Conservation (phyloP, 2,329 filamentous ascomycete species). For the Mollisia scopiformis region DNA sequence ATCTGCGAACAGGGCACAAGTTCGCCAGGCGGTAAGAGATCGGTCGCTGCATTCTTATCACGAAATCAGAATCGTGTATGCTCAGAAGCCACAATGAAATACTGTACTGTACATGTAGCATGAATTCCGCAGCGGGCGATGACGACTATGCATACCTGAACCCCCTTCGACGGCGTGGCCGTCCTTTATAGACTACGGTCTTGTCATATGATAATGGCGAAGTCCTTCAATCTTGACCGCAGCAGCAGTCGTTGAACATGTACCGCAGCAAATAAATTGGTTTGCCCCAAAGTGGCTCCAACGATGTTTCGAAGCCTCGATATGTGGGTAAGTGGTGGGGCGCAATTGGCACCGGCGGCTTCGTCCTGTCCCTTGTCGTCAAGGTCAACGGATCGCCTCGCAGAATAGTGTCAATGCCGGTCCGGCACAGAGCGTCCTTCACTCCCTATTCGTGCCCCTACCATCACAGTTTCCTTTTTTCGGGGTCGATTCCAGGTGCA, state of each 20-base stretch:
- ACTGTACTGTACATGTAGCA: too few relatives aligned
- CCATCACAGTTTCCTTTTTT: neutral
- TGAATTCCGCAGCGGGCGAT: neutral
- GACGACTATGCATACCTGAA: too few relatives aligned
- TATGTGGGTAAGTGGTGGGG: too few relatives aligned
- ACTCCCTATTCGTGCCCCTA: neutral
- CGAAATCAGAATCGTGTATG: slow-evolving; percentile 26
- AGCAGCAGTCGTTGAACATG: neutral
- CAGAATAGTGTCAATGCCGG: neutral
- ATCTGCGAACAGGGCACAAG: slow-evolving; percentile 22
- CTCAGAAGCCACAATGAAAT: slow-evolving; percentile 22
- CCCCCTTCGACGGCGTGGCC: neutral
- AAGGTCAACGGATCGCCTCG: neutral
- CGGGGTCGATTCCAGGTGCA: neutral
- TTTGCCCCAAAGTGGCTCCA: neutral
- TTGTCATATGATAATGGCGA: neutral
- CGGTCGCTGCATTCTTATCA: slow-evolving; percentile 27
- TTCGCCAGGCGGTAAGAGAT: slow-evolving; percentile 22
- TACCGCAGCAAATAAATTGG: neutral
- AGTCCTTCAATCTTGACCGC: neutral
- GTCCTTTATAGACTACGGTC: neutral
- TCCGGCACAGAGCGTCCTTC: neutral
- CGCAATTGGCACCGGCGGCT: too few relatives aligned
- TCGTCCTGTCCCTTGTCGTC: too few relatives aligned
- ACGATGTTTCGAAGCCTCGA: neutral